These are phyloP conservation scores for Penicillium fimorum DNA, from an alignment of 495 filamentous ascomycete species.

Conservation along the genomic window DNA sequence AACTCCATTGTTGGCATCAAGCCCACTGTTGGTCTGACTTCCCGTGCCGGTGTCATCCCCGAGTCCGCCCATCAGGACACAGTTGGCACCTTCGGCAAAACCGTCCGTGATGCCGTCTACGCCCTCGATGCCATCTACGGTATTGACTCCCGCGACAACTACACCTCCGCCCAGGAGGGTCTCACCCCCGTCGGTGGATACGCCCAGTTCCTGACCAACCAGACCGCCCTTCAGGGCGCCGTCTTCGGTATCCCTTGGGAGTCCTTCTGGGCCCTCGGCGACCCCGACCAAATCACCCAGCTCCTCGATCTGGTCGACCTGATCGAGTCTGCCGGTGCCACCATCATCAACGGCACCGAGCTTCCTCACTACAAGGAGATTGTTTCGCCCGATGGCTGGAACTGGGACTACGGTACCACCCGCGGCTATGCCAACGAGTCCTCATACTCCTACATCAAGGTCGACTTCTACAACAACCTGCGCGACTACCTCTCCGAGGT, in stretches of 20 bases:
- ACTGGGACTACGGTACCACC: conserved; percentile 68
- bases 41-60: conserved; percentile 62
- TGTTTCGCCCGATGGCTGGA: conserved; percentile 62
- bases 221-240: conserved; percentile 55
- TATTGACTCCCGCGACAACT: conserved; percentile 57
- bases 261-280: conserved; percentile 61
- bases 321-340: conserved; percentile 61
- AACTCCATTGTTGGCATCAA: conserved; percentile 63
- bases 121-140: conserved; percentile 66
- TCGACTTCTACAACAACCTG: conserved; percentile 78
- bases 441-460: conserved; percentile 69
- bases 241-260: conserved; percentile 70
- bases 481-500: conserved; percentile 62
- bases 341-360: conserved; percentile 68
- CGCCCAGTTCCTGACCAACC: conserved; percentile 51
- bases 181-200: conserved; percentile 56
- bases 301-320: conserved; percentile 54
- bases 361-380: conserved; percentile 59
- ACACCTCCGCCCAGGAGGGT: conserved; percentile 55
- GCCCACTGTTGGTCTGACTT: conserved; percentile 66
- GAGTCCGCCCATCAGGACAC: conserved; percentile 65
- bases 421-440: conserved; percentile 66
- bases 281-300: conserved; percentile 49
- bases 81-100: conserved; percentile 63
- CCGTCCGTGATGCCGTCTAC: conserved; percentile 64